Base-by-base conservation (phyloP, 495 filamentous ascomycete genomes). In the Penicillium macrosclerotiorum region DNA sequence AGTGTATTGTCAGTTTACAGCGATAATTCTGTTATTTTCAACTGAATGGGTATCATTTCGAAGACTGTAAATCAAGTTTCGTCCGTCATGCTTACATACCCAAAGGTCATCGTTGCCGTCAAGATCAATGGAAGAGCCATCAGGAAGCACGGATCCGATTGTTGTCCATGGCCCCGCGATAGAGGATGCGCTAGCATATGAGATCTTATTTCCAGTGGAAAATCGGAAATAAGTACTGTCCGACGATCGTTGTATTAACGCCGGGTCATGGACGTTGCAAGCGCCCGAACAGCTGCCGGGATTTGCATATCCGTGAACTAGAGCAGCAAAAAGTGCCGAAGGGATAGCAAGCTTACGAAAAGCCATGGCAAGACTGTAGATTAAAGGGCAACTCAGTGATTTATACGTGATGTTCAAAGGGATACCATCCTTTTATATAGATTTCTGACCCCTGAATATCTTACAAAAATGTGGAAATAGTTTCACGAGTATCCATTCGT, bases 191-290 rank as follows among this genome's bases (percentile, higher is more conserved):
- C 78, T 83, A 12, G 78, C 77, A 40, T 87, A 79, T 8, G 78
- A 74, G 44, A 90, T 84, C 35, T 74, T 70, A 18, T 81, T 79
- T 16, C 79, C 79, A 0, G 87, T 90, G 3, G 79, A 81, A 66
- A 90, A 90, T 18, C 83, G 81, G 57, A 85, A 91, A 63, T 90
- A 90, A 0, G 55, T 78, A 4, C 80, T 78, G 55, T 89, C 86
- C 0, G 72, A 75, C 14, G 65, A 61, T 45, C 85, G 76, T 6
- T 72, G 75, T 49, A 89, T 81, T 41, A 89, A 62, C 18, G 76
- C 59, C 4, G 84, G 85, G 47, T 89, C 85, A 44, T 88, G 84
- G 9, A 79, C 64, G 30, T 65, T 74, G 64, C 84, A 89, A 8
- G 63, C 65, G 6, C 83, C 83, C 3, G 69, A 73, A 59, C 84